These are phyloP conservation scores for Quercus dentata DNA, from an alignment of 306 rosid genomes.

Conservation along the genomic window DNA sequence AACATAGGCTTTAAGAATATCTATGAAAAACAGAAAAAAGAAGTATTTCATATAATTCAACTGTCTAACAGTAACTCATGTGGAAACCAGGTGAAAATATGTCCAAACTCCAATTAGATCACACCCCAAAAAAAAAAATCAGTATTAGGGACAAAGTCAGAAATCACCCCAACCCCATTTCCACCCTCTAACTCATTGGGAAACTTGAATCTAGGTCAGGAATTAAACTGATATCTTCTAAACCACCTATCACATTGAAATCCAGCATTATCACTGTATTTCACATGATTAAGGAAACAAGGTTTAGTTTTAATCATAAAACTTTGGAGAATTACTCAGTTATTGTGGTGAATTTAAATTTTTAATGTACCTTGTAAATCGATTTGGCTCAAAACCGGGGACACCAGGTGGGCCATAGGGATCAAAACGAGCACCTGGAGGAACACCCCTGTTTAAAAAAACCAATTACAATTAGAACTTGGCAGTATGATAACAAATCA, in stretches of 20 bases:
- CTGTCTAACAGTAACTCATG: too few relatives aligned
- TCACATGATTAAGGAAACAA: not conserved
- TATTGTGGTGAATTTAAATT: not conserved
- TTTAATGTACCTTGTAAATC: conserved; percentile 53
- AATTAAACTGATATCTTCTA: not conserved
- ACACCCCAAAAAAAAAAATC: not conserved
- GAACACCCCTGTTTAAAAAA: conserved; percentile 58
- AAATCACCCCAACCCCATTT: not conserved
- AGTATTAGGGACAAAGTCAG: not conserved
- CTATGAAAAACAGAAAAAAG: not conserved
- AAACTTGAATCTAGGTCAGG: not conserved
- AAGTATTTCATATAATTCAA: too few relatives aligned
- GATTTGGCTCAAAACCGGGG: conserved; percentile 80
- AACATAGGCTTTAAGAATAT: too few relatives aligned
- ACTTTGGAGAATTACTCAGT: not conserved
- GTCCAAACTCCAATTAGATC: too few relatives aligned
- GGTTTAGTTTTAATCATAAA: not conserved
- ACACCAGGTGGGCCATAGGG: conserved; percentile 80
- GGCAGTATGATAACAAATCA: not conserved
- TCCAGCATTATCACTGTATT: not conserved
- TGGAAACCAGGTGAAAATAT: too few relatives aligned
- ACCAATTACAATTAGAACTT: conserved; percentile 1
- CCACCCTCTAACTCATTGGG: not conserved
- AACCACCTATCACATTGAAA: not conserved
- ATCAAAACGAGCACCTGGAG: conserved; percentile 91